Evolutionary conservation across 2,329 filamentous ascomycete genomes (phyloP), one percentile per base, ranked within the genome.

Genomic region (Cordyceps cicadae): DNA sequence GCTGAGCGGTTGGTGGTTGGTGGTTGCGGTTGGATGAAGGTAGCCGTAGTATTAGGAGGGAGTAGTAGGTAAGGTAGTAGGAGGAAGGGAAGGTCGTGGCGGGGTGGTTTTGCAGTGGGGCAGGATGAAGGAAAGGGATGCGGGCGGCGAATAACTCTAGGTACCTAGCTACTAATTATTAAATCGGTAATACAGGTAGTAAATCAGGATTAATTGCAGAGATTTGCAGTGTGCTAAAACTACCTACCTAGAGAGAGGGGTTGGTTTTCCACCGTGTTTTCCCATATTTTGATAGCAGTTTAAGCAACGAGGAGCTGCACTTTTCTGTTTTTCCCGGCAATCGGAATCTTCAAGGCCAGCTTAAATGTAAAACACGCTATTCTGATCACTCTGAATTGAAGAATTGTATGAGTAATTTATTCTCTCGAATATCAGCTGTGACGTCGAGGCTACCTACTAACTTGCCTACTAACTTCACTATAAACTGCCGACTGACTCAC

Each of bases 21-120:
- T 24, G 24, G 24, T 24, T 24, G 24, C 24, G 24, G 52, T 34
- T 60, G 58, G 41, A 58, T 45, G 17, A 15, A 26, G 32, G 45
- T 6, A 17, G n/a, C n/a, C n/a, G n/a, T n/a, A n/a, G n/a, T n/a
- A n/a, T n/a, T n/a, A n/a, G n/a, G n/a, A n/a, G n/a, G n/a, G n/a
- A n/a, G n/a, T 24, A 24, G 24, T 24, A 24, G 24, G 2, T 24
- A 24, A 2, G 2, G 24, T n/a, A 24, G 24, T 4, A 24, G 24
- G 24, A 24, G 24, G 24, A 24, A 24, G 24, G 24, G 24, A 4
- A 24, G 24, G 46, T 49, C 12, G 58, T 54, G 46, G 58, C 50
- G 58, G 39, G 53, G 59, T 56, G 52, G 19, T 57, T 56, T 52
- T 52, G 53, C 46, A 15, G 59, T 50, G 53, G 46, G 46, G 59